Percentiles rank a stretch among this genome's conserved stretches.
Conservation (phyloP, 2,329 filamentous ascomycete species). For the Aspergillus persii region DNA sequence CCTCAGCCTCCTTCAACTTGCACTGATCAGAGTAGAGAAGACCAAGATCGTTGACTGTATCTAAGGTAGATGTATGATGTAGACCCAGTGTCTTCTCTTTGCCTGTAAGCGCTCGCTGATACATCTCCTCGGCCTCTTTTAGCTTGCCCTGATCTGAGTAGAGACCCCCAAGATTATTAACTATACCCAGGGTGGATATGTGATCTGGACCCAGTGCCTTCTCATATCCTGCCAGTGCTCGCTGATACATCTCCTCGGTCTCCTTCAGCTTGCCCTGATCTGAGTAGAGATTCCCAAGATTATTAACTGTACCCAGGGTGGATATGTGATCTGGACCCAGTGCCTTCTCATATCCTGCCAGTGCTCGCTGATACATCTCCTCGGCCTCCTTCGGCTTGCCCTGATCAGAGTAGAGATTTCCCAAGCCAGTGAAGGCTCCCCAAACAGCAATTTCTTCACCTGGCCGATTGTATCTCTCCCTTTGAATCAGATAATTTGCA, state of each 20-base stretch:
- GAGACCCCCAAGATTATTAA: neutral
- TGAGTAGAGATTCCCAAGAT: no score
- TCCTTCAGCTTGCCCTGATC: no score
- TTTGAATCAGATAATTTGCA: conserved; percentile 11
- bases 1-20: neutral
- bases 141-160: conserved; percentile 11
- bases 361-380: neutral
- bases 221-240: no score
- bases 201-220: no score
- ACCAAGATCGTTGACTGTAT: conserved; percentile 11
- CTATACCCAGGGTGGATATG: no score
- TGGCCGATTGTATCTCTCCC: neutral
- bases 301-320: no score
- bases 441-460: conserved; percentile 1
- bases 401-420: conserved; percentile 11
- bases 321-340: no score
- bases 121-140: conserved; percentile 6
- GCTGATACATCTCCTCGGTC: no score
- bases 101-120: conserved; percentile 11
- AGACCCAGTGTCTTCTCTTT: neutral
- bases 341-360: neutral
- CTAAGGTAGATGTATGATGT: conserved; percentile 9
- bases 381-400: neutral
- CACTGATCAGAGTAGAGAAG: conserved; percentile 6
- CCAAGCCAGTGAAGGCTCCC: conserved; percentile 10